Evolutionary conservation across 2,329 filamentous ascomycete genomes (phyloP).

Genomic region (Fusarium tuaranense): DNA sequence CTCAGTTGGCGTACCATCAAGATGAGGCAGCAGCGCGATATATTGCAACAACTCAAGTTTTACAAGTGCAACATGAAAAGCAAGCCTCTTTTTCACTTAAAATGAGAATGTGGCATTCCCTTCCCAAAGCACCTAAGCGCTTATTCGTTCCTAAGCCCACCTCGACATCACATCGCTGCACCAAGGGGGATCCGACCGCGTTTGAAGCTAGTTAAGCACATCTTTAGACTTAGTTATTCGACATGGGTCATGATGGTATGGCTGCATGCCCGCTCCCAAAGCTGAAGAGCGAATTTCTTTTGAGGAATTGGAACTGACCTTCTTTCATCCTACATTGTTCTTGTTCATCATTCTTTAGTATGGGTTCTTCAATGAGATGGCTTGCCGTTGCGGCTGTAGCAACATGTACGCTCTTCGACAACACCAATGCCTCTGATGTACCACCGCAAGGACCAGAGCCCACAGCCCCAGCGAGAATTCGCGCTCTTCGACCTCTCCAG

Average conservation of each 20-base stretch:
- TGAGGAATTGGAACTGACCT: background rate
- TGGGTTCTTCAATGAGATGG: slow-evolving; percentile 28
- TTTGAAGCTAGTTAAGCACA: slow-evolving; percentile 15
- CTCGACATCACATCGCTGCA: slow-evolving; percentile 6
- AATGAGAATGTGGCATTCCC: background rate
- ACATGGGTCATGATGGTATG: slow-evolving; percentile 4
- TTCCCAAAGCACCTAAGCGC: slow-evolving; percentile 10
- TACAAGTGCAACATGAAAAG: background rate
- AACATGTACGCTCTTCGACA: slow-evolving; percentile 13
- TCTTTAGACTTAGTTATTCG: slow-evolving; percentile 4
- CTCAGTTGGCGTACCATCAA: background rate
- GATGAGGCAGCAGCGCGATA: background rate
- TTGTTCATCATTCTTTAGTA: background rate
- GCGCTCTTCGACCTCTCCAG: slow-evolving; percentile 1
- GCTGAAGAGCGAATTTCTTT: slow-evolving; percentile 14
- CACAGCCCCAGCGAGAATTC: slow-evolving; percentile 8
- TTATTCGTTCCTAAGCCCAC: slow-evolving; percentile 7
- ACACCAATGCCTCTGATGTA: slow-evolving; percentile 16
- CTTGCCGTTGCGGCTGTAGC: slow-evolving; percentile 16
- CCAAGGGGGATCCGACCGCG: slow-evolving; percentile 14
- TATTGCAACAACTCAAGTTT: background rate
- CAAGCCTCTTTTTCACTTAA: background rate
- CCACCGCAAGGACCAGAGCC: slow-evolving; percentile 28
- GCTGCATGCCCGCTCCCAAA: background rate
- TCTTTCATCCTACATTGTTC: background rate